Evolutionary conservation across 83 land plant species (phyloP).

Genomic region (Thuja plicata): DNA sequence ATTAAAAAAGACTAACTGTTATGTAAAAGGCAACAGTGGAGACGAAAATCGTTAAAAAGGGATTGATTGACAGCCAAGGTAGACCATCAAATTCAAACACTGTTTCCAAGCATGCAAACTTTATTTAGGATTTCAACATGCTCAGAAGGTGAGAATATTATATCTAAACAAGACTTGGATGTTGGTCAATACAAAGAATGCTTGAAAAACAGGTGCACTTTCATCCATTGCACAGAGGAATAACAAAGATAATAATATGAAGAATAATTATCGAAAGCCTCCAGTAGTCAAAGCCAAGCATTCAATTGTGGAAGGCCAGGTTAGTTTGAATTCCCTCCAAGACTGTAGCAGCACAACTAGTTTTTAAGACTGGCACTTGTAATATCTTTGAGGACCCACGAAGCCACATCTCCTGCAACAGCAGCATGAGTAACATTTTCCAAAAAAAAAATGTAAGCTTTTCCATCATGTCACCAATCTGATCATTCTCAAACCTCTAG

Average conservation of each 20-base stretch:
- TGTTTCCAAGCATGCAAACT: not conserved
- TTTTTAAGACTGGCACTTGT: not conserved
- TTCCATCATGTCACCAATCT: not conserved
- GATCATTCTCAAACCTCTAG: not conserved
- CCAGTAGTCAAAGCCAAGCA: not conserved
- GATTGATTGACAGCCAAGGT: too few species aligned
- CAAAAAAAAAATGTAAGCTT: not conserved
- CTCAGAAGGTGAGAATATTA: not conserved
- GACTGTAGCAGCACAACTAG: not conserved
- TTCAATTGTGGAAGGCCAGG: not conserved
- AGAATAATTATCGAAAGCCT: not conserved
- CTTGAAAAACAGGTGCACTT: not conserved
- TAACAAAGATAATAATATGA: too few species aligned
- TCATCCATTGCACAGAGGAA: not conserved
- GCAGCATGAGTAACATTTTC: not conserved
- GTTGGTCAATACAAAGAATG: not conserved
- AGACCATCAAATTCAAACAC: too few species aligned
- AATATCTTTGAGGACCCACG: not conserved
- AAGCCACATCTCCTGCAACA: not conserved
- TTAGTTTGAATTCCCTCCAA: not conserved
- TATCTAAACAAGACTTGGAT: not conserved
- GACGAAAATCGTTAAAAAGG: too few species aligned
- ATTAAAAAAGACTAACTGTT: too few species aligned
- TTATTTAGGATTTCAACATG: not conserved
- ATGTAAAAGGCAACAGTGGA: too few species aligned